phyloP scores from a whole-genome alignment of 2,329 filamentous ascomycete genomes.

The Pseudopithomyces chartarum region DNA sequence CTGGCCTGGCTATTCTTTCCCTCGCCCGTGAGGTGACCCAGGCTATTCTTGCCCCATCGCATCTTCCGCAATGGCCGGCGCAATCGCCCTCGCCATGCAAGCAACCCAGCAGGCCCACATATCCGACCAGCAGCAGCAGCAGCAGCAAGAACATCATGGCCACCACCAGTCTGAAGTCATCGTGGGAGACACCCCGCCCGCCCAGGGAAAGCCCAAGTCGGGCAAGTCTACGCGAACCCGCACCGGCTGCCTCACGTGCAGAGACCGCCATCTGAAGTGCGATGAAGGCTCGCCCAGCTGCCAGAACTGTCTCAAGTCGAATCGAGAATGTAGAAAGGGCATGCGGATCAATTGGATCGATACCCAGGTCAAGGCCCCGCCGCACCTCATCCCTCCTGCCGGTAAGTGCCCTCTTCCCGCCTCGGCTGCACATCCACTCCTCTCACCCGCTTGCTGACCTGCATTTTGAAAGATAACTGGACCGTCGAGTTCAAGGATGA shows the following conservation, averaged over 20 bases:
- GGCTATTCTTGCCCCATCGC: conserved; percentile 8
- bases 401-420: conserved; percentile 1
- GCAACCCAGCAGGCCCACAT: conserved; percentile 8
- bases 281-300: conserved; percentile 73
- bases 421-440: background rate
- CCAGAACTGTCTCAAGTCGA: conserved; percentile 87
- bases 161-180: conserved; percentile 6
- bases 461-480: conserved; percentile 57
- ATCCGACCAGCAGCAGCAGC: conserved; percentile 2
- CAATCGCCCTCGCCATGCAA: conserved; percentile 13
- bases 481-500: conserved; percentile 83
- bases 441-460: conserved; percentile 39
- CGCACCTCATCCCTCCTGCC: conserved; percentile 52
- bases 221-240: conserved; percentile 82
- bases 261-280: conserved; percentile 88
- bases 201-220: conserved; percentile 24
- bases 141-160: conserved; percentile 6
- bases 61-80: conserved; percentile 3
- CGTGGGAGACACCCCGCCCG: conserved; percentile 4
- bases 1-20: background rate
- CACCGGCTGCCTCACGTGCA: conserved; percentile 88
- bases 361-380: conserved; percentile 70
- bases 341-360: conserved; percentile 92
- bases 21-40: background rate
- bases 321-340: conserved; percentile 81